Evolutionary conservation across 139 green algal genomes (phyloP).

Genomic region (Spirogloea muscicola): DNA sequence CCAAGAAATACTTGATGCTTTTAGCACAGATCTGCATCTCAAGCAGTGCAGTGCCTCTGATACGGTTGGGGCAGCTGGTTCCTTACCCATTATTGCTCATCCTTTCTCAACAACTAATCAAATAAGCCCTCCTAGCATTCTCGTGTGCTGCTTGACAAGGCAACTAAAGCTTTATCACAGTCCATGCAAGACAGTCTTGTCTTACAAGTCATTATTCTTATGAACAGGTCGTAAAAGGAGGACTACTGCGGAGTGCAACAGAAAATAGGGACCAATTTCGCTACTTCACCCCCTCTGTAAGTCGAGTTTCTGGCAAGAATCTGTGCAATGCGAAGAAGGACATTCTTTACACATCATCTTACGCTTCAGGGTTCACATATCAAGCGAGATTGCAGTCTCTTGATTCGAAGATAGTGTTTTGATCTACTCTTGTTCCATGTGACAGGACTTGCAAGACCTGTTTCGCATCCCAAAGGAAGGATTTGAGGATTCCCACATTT

Average conservation of each 20-base stretch:
- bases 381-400: too few species aligned
- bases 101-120: too few species aligned
- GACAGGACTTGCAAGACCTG: slow-evolving; percentile 25
- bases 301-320: too few species aligned
- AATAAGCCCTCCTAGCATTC: background rate
- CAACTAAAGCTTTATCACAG: too few species aligned
- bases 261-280: slow-evolving; percentile 51
- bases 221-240: slow-evolving; percentile 52
- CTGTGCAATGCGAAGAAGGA: background rate
- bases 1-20: slow-evolving; percentile 6
- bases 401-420: too few species aligned
- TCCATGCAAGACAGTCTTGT: too few species aligned
- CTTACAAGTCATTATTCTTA: background rate
- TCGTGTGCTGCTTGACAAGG: background rate
- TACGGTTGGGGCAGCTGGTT: background rate
- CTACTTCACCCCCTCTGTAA: slow-evolving; percentile 20
- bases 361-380: background rate
- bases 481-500: slow-evolving; percentile 13
- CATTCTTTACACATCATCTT: background rate
- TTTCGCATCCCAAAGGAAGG: slow-evolving; percentile 18
- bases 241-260: slow-evolving; percentile 60
- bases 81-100: background rate
- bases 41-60: background rate
- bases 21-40: background rate
- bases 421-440: background rate